Evolutionary conservation across 306 rosid species (phyloP), one percentile per base, ranked within the genome.

Genomic region (Pterocarpus macrocarpus): DNA sequence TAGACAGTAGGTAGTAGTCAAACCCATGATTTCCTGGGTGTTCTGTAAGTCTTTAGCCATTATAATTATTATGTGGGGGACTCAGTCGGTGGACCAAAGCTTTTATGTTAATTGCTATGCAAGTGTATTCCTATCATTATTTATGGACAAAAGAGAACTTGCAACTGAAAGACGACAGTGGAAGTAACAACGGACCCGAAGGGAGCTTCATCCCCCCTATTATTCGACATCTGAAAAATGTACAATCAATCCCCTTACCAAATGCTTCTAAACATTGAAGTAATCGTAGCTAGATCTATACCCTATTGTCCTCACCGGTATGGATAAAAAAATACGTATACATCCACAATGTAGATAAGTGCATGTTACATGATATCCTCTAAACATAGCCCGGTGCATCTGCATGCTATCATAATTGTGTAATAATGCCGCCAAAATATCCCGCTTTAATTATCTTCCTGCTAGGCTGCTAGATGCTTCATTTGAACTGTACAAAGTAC

Each of bases 11-110:
- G 65, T 47, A 35, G 34, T 49, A 14, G 77, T 80, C 78, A 71
- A 80, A 49, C 44, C 5, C 1, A 11, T 16, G 2, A 79, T 68
- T 69, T 70, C 59, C 67, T 79, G 41, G 35, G 64, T 71, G 78
- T 49, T 71, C 44, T 35, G 52, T 39, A 47, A 61, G 49, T 71
- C 70, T 49, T n/a, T 35, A 8, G 34, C 61, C 57, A 45, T n/a
- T 69, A 47, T 64, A 2, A 64, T 75, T 53, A 57, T 75, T 47
- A 47, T 62, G 69, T 13, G 44, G 58, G 57, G 28, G 47, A 44
- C 6, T 15, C 9, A 2, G 5, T 38, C 66, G 49, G 6, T 62
- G 28, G 34, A 35, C 11, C 77, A 53, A 52, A 71, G 41, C 14
- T 33, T 13, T n/a, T 13, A 71, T 7, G 35, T 3, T 6, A n/a